Percentiles rank a stretch among this genome's conserved stretches.
phyloP scores from a whole-genome alignment of 176 grass and related monocot species.

The Neostapfia colusana region DNA sequence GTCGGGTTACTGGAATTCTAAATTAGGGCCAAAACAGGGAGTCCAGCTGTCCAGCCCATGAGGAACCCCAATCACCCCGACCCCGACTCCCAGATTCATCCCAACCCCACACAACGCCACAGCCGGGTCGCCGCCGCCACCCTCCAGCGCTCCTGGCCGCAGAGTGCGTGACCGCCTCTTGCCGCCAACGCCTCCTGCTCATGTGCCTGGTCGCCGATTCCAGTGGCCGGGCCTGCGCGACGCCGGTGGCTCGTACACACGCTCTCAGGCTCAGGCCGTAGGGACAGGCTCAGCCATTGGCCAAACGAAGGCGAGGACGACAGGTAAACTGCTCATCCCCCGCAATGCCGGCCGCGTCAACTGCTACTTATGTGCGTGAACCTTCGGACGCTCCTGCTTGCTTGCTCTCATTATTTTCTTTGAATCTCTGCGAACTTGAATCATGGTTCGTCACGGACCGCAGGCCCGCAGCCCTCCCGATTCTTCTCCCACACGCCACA shows the following conservation, averaged over 20 bases:
- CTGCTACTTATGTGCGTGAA: background rate
- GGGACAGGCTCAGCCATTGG: background rate
- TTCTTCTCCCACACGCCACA: no score
- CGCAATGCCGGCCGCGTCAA: background rate
- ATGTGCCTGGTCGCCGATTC: background rate
- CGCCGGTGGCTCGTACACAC: background rate
- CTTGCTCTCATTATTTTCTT: background rate
- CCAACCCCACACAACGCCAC: no score
- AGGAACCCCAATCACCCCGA: no score
- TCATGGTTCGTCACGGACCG: background rate
- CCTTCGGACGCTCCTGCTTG: background rate
- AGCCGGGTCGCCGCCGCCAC: background rate
- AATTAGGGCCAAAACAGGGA: no score
- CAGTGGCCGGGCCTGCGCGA: background rate
- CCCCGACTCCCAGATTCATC: no score
- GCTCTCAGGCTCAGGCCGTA: background rate
- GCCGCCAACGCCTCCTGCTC: background rate
- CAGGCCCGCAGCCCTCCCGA: no score
- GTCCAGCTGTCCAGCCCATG: no score
- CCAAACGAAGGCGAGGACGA: background rate
- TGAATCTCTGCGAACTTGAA: background rate
- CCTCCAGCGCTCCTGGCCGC: background rate
- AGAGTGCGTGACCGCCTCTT: background rate
- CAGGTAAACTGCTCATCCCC: background rate
- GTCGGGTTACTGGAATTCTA: no score